phyloP scores from a whole-genome alignment of 768 basidiomycete species.

The Naganishia friedmannii region DNA sequence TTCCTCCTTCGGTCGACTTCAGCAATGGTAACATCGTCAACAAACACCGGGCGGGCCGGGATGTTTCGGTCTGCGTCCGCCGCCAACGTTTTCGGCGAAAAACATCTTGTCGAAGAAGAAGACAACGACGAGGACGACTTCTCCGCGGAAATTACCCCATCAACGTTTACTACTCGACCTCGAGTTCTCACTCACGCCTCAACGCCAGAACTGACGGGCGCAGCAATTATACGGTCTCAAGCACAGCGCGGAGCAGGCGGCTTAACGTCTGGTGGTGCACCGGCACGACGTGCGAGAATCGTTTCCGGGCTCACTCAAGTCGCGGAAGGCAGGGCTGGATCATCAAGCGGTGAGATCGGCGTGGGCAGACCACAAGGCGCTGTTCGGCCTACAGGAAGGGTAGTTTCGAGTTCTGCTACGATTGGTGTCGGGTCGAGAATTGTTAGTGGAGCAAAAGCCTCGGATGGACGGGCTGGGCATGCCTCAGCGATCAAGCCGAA shows the following conservation, averaged over 20 bases:
- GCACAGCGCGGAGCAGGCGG: constrained; percentile 7
- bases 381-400: constrained; percentile 13
- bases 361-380: constrained; percentile 13
- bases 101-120: neutral
- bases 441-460: neutral
- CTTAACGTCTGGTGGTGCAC: constrained; percentile 7
- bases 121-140: neutral
- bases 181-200: constrained; percentile 23
- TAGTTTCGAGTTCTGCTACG: constrained; percentile 15
- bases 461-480: neutral
- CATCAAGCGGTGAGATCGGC: neutral
- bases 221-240: neutral
- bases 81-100: constrained; percentile 14
- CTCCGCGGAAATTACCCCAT: neutral
- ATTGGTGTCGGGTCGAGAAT: constrained; percentile 10
- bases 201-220: neutral
- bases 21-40: constrained; percentile 6
- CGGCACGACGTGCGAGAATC: constrained; percentile 13
- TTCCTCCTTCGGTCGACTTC: constrained; percentile 14
- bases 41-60: neutral
- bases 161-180: constrained; percentile 17
- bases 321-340: constrained; percentile 9
- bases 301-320: constrained; percentile 16
- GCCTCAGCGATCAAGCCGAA: constrained; percentile 11
- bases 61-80: constrained; percentile 1